A percentile compares a stretch with the other conserved stretches of the same genome.
Evolutionary conservation across 805 yeast genomes (phyloP).

Genomic region (Kodamaea laetipori): DNA sequence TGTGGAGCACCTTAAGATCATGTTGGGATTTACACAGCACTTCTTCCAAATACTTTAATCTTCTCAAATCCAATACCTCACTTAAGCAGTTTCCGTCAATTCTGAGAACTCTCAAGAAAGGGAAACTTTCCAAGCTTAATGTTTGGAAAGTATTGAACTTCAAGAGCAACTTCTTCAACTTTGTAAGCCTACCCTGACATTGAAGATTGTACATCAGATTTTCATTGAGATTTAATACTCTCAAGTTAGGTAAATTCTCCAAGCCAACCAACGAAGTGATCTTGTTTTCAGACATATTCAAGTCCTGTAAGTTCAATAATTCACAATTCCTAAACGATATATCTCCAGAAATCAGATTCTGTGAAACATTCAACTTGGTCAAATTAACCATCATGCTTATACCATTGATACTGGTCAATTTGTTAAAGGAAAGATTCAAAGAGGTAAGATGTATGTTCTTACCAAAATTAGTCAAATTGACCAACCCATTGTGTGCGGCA

Average conservation of each 20-base stretch:
- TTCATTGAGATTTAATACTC: slow-evolving; percentile 44
- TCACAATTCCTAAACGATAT: slow-evolving; percentile 38
- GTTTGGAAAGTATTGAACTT: slow-evolving; percentile 38
- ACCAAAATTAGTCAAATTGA: slow-evolving; percentile 37
- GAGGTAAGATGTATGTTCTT: slow-evolving; percentile 44
- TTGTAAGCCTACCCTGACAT: slow-evolving; percentile 25
- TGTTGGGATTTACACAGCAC: slow-evolving; percentile 44
- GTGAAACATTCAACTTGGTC: slow-evolving; percentile 41
- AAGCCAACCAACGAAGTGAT: slow-evolving; percentile 36
- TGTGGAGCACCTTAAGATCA: slow-evolving; percentile 21
- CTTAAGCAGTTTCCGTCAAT: slow-evolving; percentile 46
- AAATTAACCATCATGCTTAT: slow-evolving; percentile 42
- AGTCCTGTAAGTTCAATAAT: slow-evolving; percentile 44
- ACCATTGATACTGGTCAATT: slow-evolving; percentile 37
- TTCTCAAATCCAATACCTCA: slow-evolving; percentile 27
- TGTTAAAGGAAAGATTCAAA: slow-evolving; percentile 42
- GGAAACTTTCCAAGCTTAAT: slow-evolving; percentile 36
- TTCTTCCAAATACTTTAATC: slow-evolving; percentile 40
- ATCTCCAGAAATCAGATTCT: slow-evolving; percentile 41
- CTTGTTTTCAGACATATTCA: slow-evolving; percentile 47
- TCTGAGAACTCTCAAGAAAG: slow-evolving; percentile 44
- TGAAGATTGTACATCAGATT: slow-evolving; percentile 34
- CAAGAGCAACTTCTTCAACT: slow-evolving; percentile 40
- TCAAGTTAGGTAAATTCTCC: slow-evolving; percentile 35
- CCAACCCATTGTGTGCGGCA: slow-evolving; percentile 40